phyloP scores from a whole-genome alignment of 1,139 yeast genomes.

The Pichia sp. region DNA sequence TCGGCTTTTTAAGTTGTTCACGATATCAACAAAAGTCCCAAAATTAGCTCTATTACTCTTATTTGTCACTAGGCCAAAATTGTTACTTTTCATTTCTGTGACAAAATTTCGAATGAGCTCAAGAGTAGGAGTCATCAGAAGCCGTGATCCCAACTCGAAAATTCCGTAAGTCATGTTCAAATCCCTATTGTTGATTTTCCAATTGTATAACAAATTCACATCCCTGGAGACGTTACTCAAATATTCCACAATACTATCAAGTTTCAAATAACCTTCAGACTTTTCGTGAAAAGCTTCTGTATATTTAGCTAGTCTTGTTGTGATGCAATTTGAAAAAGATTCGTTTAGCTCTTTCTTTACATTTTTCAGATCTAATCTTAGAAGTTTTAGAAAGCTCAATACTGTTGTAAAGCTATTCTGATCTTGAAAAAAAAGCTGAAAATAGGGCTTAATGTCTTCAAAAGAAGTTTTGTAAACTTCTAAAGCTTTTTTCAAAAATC shows the following conservation, averaged over 20 bases:
- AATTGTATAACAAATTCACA: slow-evolving; percentile 20
- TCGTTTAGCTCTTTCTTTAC: slow-evolving; percentile 13
- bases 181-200: slow-evolving; percentile 20
- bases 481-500: slow-evolving; percentile 9
- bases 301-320: slow-evolving; percentile 8
- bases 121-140: slow-evolving; percentile 17
- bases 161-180: slow-evolving; percentile 18
- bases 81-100: slow-evolving; percentile 4
- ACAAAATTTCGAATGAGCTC: slow-evolving; percentile 9
- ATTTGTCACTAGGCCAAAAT: slow-evolving; percentile 6
- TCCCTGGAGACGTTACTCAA: slow-evolving; percentile 19
- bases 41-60: slow-evolving; percentile 15
- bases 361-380: slow-evolving; percentile 16
- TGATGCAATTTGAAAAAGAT: slow-evolving; percentile 6
- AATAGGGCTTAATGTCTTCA: slow-evolving; percentile 8
- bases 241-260: slow-evolving; percentile 17
- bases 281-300: slow-evolving; percentile 6
- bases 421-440: slow-evolving; percentile 18
- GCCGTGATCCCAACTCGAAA: slow-evolving; percentile 17
- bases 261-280: slow-evolving; percentile 1
- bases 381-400: slow-evolving; percentile 16
- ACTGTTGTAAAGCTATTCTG: slow-evolving; percentile 18
- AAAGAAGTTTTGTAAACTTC: slow-evolving; percentile 16
- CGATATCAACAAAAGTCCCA: slow-evolving; percentile 18
- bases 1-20: slow-evolving; percentile 17